Conservation (phyloP, 805 yeast genomes). For the Vanderwaltozyma verrucispora region DNA sequence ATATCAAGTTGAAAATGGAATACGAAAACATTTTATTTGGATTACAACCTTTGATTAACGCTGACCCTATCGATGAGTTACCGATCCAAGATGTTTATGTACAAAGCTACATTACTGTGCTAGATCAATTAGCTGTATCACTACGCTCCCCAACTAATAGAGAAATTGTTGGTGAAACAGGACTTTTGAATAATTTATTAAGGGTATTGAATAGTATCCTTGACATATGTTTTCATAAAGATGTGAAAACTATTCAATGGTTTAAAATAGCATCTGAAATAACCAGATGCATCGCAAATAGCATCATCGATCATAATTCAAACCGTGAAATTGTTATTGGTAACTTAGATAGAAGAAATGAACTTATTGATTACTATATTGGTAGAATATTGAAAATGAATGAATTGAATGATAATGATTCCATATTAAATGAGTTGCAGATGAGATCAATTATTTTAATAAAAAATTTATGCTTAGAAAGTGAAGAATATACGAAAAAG, state of each 20-base stretch:
- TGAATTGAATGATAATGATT: conserved; percentile 3
- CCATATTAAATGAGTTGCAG: conserved; percentile 11
- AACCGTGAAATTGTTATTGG: conserved; percentile 17
- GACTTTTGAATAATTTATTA: conserved; percentile 15
- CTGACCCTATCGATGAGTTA: conserved; percentile 8
- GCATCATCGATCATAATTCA: conserved; percentile 23
- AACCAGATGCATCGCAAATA: conserved; percentile 26
- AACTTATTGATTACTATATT: conserved; percentile 12
- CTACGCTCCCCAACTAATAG: conserved; percentile 24
- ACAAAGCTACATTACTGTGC: conserved; percentile 12
- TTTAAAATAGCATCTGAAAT: conserved; percentile 20
- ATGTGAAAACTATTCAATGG: conserved; percentile 5
- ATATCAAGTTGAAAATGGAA: too few relatives aligned
- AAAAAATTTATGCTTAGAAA: conserved; percentile 22
- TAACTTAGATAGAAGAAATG: conserved; percentile 4
- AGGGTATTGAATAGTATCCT: conserved; percentile 9
- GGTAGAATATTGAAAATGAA: conserved; percentile 10
- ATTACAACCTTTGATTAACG: conserved; percentile 22
- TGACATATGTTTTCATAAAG: conserved; percentile 8
- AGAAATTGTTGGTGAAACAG: conserved; percentile 21
- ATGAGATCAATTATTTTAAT: conserved; percentile 20
- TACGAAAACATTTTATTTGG: conserved; percentile 26
- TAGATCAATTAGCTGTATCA: conserved; percentile 25
- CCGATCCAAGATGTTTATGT: conserved; percentile 14
- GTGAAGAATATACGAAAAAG: conserved; percentile 9